These are phyloP conservation scores for Chrysoporthe cubensis DNA, from an alignment of 2,329 filamentous ascomycete genomes.

Conservation along the genomic window DNA sequence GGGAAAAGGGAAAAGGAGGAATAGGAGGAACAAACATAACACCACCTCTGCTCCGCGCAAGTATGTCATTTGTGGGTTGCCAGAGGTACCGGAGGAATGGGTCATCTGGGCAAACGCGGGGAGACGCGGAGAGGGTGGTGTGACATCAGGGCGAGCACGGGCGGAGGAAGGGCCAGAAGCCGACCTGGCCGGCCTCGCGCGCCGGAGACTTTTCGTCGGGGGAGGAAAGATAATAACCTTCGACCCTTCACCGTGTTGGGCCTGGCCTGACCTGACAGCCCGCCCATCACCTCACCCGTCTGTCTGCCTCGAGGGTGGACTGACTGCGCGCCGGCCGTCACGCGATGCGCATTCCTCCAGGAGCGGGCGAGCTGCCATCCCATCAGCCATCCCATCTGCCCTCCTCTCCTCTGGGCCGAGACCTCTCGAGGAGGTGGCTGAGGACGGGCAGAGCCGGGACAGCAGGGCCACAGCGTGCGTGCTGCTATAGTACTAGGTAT, in stretches of 20 bases:
- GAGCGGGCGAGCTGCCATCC: not conserved
- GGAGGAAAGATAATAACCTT: not conserved
- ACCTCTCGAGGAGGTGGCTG: too few species aligned
- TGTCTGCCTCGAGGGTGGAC: not conserved
- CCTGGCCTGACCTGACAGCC: not conserved
- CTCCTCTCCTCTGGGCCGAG: not conserved
- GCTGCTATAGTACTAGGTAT: too few species aligned
- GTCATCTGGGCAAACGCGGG: not conserved
- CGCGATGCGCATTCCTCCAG: constrained; percentile 5
- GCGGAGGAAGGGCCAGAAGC: not conserved
- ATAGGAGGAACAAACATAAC: not conserved
- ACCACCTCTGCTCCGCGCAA: not conserved
- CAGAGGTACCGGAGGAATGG: constrained; percentile 1
- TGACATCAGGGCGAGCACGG: constrained; percentile 8
- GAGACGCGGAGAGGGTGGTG: constrained; percentile 12
- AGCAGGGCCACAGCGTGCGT: too few species aligned
- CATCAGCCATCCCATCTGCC: not conserved
- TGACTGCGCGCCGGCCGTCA: constrained; percentile 1
- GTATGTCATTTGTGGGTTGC: too few species aligned
- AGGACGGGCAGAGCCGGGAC: too few species aligned
- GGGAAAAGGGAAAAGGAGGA: not conserved
- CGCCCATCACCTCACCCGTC: not conserved
- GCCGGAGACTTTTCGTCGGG: constrained; percentile 1
- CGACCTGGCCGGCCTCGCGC: not conserved
- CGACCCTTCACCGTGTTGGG: not conserved